Percentiles rank a stretch among this genome's conserved stretches.
Evolutionary conservation across 306 rosid genomes (phyloP).

Genomic region (Nissolia schottii): DNA sequence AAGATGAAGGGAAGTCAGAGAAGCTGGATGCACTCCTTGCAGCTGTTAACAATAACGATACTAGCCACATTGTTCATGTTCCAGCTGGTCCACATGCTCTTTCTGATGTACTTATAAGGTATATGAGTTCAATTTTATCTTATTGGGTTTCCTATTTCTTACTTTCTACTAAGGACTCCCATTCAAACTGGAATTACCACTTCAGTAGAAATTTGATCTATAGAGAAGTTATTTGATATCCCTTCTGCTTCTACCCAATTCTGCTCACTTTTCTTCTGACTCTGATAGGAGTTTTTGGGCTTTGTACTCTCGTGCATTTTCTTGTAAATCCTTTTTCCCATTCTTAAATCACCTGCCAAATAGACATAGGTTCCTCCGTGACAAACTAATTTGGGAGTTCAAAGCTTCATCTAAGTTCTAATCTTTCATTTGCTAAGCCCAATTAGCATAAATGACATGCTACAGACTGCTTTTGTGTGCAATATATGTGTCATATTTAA

Average conservation of each 20-base stretch:
- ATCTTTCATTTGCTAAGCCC: background rate
- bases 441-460: background rate
- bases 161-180: background rate
- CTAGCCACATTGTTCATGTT: conserved; percentile 49
- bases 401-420: background rate
- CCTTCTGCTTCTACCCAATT: background rate
- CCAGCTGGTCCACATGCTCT: conserved; percentile 45
- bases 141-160: background rate
- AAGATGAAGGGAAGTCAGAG: conserved; percentile 84
- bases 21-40: conserved; percentile 77
- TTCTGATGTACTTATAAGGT: conserved; percentile 58
- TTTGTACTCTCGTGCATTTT: background rate
- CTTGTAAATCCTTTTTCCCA: background rate
- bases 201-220: background rate
- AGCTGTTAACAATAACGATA: conserved; percentile 80
- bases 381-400: background rate
- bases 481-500: background rate
- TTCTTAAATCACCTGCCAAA: background rate
- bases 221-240: conserved; percentile 4
- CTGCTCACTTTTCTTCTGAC: conserved; percentile 2
- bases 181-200: background rate
- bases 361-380: background rate
- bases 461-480: background rate
- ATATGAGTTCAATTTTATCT: conserved; percentile 5
- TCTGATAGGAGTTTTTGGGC: background rate